Evolutionary conservation across 306 rosid species (phyloP).

Genomic region (Oemleria cerasiformis): DNA sequence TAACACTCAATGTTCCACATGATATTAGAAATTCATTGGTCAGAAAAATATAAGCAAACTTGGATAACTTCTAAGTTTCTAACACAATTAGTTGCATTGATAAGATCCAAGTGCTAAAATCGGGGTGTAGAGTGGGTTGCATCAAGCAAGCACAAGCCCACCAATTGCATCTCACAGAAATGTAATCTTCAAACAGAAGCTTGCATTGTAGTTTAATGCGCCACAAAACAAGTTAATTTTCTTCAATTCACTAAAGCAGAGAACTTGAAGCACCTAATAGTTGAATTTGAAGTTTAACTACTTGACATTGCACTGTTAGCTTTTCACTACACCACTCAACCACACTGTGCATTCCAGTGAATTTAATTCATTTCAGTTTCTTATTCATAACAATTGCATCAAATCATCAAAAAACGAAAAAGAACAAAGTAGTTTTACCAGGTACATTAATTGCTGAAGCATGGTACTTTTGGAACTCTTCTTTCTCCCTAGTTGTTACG

Average conservation of each 20-base stretch:
- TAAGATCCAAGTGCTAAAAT: background rate
- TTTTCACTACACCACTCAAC: too few species aligned
- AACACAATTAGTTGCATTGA: background rate
- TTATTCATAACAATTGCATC: background rate
- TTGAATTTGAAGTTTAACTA: background rate
- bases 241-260: background rate
- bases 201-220: too few species aligned
- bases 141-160: background rate
- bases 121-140: background rate
- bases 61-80: background rate
- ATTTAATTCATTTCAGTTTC: background rate
- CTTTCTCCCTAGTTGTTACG: constrained; percentile 69
- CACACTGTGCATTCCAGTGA: too few species aligned
- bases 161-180: too few species aligned
- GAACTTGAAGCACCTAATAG: background rate
- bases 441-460: constrained; percentile 88
- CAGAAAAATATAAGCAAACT: background rate
- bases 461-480: constrained; percentile 80
- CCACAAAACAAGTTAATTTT: background rate
- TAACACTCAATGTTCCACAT: background rate
- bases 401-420: background rate
- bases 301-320: too few species aligned
- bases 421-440: constrained; percentile 34
- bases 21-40: background rate
- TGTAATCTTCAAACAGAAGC: too few species aligned